Percentiles rank a stretch among this genome's conserved stretches.
These are phyloP conservation scores for Mucuna pruriens DNA, from an alignment of 306 rosid species.

Conservation along the genomic window DNA sequence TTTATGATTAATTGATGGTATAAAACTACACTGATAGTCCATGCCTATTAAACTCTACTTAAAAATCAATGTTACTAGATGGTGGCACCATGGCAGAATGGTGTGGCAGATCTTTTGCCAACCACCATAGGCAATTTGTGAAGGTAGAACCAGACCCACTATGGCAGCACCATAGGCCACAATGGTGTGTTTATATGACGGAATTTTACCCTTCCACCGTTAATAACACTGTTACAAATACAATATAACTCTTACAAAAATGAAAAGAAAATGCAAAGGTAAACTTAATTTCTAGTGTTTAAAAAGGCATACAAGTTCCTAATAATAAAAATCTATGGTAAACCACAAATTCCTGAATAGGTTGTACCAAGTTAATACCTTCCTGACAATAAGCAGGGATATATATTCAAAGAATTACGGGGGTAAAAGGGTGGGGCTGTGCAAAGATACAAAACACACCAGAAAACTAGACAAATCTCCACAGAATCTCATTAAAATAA, in stretches of 20 bases:
- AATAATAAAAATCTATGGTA: background rate
- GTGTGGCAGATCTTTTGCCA: too few relatives aligned
- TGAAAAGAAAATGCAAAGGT: background rate
- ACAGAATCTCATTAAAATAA: background rate
- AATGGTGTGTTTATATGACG: too few relatives aligned
- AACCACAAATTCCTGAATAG: background rate
- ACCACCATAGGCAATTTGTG: too few relatives aligned
- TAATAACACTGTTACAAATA: too few relatives aligned
- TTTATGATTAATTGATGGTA: background rate
- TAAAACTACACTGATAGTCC: background rate
- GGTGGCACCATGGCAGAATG: too few relatives aligned
- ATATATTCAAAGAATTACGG: background rate
- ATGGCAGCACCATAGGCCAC: too few relatives aligned
- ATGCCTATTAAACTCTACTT: background rate
- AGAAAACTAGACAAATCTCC: background rate
- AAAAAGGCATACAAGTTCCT: background rate
- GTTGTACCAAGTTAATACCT: background rate
- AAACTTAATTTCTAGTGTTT: conserved; percentile 8
- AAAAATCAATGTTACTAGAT: too few relatives aligned
- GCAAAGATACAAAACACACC: background rate
- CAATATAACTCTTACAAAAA: background rate
- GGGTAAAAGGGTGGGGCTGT: background rate
- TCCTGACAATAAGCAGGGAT: background rate
- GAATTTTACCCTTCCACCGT: too few relatives aligned
- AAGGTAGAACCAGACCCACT: too few relatives aligned